phyloP scores from a whole-genome alignment of 23 red algal genomes.

The Gracilaria vermiculophylla region DNA sequence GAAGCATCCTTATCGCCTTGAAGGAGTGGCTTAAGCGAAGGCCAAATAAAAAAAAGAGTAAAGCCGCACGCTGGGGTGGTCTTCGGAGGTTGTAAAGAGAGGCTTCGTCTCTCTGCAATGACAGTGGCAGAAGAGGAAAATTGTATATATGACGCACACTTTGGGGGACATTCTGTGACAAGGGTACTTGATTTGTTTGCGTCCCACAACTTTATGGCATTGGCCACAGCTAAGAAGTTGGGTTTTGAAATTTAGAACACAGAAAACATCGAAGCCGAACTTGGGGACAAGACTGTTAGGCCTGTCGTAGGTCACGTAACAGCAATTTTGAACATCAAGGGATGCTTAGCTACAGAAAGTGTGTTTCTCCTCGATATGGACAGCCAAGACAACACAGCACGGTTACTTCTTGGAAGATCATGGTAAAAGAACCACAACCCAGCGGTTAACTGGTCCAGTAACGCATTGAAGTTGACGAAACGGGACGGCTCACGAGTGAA shows the following conservation, averaged over 20 bases:
- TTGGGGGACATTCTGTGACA: not conserved
- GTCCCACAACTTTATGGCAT: constrained; percentile 16
- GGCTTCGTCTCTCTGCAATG: not conserved
- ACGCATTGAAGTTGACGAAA: not conserved
- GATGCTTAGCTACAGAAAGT: not conserved
- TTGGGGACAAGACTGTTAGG: constrained; percentile 4
- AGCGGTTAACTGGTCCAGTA: not conserved
- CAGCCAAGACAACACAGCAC: not conserved
- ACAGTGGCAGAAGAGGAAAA: not conserved
- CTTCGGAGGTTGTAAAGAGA: not conserved
- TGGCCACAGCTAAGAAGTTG: not conserved
- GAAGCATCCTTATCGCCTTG: not conserved
- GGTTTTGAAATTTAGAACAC: not conserved
- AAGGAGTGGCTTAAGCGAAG: not conserved
- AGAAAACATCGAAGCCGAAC: constrained; percentile 1
- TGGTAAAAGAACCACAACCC: not conserved
- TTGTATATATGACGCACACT: constrained; percentile 14
- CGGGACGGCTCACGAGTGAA: not conserved
- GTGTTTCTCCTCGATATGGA: not conserved
- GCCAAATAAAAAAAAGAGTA: not conserved
- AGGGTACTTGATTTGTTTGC: not conserved
- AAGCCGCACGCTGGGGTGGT: not conserved
- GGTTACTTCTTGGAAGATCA: not conserved
- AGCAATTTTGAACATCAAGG: not conserved
- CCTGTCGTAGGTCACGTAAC: not conserved